A percentile compares a stretch with the other conserved stretches of the same genome.
phyloP scores from a whole-genome alignment of 2,329 filamentous ascomycete genomes.

The Sporothrix phasma region DNA sequence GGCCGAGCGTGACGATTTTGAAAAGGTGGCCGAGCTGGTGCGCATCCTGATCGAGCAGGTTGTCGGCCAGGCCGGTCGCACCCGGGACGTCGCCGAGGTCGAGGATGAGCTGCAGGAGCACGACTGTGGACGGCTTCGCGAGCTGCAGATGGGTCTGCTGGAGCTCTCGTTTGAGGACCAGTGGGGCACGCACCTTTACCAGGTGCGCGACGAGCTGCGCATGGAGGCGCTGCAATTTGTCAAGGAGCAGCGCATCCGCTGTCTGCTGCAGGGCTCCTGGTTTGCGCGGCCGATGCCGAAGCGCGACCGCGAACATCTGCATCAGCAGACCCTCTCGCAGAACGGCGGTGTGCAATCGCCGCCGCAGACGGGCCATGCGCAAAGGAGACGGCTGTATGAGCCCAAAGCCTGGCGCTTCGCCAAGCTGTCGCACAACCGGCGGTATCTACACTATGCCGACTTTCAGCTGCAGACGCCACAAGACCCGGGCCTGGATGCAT shows the following conservation, averaged over 20 bases:
- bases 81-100: slow-evolving; percentile 74
- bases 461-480: slow-evolving; percentile 56
- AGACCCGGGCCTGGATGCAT: slow-evolving; percentile 60
- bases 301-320: slow-evolving; percentile 28
- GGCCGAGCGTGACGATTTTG: slow-evolving; percentile 77
- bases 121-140: slow-evolving; percentile 66
- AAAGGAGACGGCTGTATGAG: slow-evolving; percentile 33
- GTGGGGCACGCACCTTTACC: slow-evolving; percentile 81
- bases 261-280: slow-evolving; percentile 81
- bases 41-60: slow-evolving; percentile 85
- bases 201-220: slow-evolving; percentile 84
- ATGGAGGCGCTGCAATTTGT: slow-evolving; percentile 91
- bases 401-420: slow-evolving; percentile 68
- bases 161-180: slow-evolving; percentile 88
- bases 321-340: slow-evolving; percentile 32
- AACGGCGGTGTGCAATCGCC: slow-evolving; percentile 23
- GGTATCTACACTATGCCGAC: slow-evolving; percentile 82
- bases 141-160: slow-evolving; percentile 86
- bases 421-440: slow-evolving; percentile 79
- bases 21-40: slow-evolving; percentile 84
- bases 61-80: slow-evolving; percentile 69
- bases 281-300: slow-evolving; percentile 49
- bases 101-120: slow-evolving; percentile 84
- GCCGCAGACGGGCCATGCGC: slow-evolving; percentile 28
- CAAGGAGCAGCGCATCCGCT: slow-evolving; percentile 90